These are phyloP conservation scores for Sporothrix brunneoviolacea DNA, from an alignment of 2,329 filamentous ascomycete genomes.

Conservation along the genomic window DNA sequence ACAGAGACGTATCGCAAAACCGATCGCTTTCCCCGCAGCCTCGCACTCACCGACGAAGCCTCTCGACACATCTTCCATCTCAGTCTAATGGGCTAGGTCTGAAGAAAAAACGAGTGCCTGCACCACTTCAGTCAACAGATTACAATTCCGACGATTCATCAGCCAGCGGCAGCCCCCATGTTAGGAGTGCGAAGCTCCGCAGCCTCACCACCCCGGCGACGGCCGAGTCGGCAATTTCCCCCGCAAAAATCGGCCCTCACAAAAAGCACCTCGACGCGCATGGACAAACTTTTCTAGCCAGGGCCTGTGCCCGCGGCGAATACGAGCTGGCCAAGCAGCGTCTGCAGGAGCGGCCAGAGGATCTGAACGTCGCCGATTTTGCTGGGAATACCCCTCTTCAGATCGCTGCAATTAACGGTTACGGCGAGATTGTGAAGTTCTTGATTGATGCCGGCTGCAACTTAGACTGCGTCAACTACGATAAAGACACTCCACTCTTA, in stretches of 20 bases:
- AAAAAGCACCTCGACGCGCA: conserved; percentile 90
- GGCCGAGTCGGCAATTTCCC: conserved; percentile 55
- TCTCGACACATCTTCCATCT: conserved; percentile 55
- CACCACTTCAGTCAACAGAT: conserved; percentile 55
- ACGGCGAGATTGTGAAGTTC: conserved; percentile 78
- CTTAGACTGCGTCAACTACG: conserved; percentile 69
- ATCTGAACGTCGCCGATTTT: conserved; percentile 84
- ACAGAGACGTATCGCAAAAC: conserved; percentile 30
- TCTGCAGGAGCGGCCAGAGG: conserved; percentile 72
- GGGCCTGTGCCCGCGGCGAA: conserved; percentile 81
- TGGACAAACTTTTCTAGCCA: conserved; percentile 83
- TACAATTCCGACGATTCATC: conserved; percentile 64
- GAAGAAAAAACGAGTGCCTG: conserved; percentile 57
- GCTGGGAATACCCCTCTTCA: conserved; percentile 95
- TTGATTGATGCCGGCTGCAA: conserved; percentile 79
- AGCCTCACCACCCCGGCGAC: conserved; percentile 49
- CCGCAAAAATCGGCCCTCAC: conserved; percentile 62
- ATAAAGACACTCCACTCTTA: conserved; percentile 87
- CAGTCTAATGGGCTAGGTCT: conserved; percentile 48
- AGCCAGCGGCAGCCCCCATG: conserved; percentile 52
- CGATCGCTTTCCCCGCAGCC: conserved; percentile 55
- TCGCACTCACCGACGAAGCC: conserved; percentile 54
- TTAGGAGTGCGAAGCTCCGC: conserved; percentile 51
- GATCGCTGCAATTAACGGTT: conserved; percentile 83
- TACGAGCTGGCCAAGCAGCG: conserved; percentile 70